These are phyloP conservation scores for Crithidia thermophila DNA, from an alignment of 208 protist species.

Conservation along the genomic window DNA sequence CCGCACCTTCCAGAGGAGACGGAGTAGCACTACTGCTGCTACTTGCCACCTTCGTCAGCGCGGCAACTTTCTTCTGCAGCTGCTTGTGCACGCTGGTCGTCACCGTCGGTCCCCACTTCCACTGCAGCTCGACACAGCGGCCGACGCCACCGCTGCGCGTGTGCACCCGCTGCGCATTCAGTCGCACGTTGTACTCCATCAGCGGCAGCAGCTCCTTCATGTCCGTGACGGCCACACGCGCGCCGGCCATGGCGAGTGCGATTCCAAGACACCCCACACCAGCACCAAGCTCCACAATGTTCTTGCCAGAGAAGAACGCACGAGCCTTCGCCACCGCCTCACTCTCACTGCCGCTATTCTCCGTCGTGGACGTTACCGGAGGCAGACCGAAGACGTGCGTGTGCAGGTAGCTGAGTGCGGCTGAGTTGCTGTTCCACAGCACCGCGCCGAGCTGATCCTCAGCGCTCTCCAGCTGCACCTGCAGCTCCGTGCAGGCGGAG, in stretches of 20 bases:
- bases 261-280: constrained; percentile 91
- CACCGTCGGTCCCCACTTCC: constrained; percentile 77
- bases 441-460: constrained; percentile 89
- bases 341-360: neutral
- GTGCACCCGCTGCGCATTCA: constrained; percentile 52
- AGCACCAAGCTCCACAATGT: constrained; percentile 77
- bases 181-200: constrained; percentile 73
- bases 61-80: constrained; percentile 28
- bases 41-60: neutral
- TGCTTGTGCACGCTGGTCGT: constrained; percentile 38
- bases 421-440: constrained; percentile 90
- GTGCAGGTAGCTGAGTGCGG: constrained; percentile 70
- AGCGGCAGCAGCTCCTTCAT: constrained; percentile 87
- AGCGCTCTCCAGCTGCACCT: constrained; percentile 65
- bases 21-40: neutral
- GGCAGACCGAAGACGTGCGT: constrained; percentile 42
- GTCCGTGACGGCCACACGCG: constrained; percentile 74
- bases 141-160: constrained; percentile 41
- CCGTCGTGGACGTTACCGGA: neutral
- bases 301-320: neutral
- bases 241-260: constrained; percentile 81
- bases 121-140: constrained; percentile 61
- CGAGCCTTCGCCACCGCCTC: neutral
- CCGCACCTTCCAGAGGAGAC: neutral
- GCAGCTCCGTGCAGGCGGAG: constrained; percentile 25